Evolutionary conservation across 371 early-diverging fungal species (phyloP).

Genomic region (Mycotypha africana): DNA sequence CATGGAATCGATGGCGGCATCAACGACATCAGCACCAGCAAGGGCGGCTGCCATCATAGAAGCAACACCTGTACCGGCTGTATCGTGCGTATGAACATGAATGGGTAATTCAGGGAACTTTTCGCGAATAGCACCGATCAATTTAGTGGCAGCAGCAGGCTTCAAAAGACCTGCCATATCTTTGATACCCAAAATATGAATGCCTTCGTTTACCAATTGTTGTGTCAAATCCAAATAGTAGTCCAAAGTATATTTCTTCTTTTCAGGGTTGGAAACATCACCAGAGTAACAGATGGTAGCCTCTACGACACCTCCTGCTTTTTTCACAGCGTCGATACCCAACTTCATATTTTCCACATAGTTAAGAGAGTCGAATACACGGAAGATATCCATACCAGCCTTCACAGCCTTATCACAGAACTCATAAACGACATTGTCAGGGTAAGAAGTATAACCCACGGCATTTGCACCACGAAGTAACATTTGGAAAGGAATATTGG

Average conservation of each 20-base stretch:
- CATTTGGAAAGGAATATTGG: constrained; percentile 98
- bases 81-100: constrained; percentile 96
- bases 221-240: constrained; percentile 91
- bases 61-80: constrained; percentile 94
- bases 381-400: constrained; percentile 92
- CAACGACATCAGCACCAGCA: constrained; percentile 94
- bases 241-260: constrained; percentile 77
- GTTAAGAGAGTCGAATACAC: constrained; percentile 95
- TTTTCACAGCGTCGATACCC: constrained; percentile 89
- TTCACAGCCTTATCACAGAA: constrained; percentile 89
- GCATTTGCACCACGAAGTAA: constrained; percentile 95
- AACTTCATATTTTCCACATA: constrained; percentile 92
- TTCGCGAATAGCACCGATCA: constrained; percentile 79
- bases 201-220: constrained; percentile 84
- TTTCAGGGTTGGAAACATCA: constrained; percentile 79
- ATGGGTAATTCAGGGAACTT: constrained; percentile 90
- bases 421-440: constrained; percentile 93
- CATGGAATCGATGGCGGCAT: constrained; percentile 90
- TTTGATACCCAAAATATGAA: constrained; percentile 92
- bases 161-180: constrained; percentile 97
- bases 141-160: constrained; percentile 79
- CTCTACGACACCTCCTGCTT: constrained; percentile 94
- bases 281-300: constrained; percentile 93
- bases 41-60: constrained; percentile 88
- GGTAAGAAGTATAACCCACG: constrained; percentile 95